Percentiles rank a stretch among this genome's conserved stretches.
Evolutionary conservation across 768 basidiomycete species (phyloP).

Genomic region (Pisolithus tinctorius): DNA sequence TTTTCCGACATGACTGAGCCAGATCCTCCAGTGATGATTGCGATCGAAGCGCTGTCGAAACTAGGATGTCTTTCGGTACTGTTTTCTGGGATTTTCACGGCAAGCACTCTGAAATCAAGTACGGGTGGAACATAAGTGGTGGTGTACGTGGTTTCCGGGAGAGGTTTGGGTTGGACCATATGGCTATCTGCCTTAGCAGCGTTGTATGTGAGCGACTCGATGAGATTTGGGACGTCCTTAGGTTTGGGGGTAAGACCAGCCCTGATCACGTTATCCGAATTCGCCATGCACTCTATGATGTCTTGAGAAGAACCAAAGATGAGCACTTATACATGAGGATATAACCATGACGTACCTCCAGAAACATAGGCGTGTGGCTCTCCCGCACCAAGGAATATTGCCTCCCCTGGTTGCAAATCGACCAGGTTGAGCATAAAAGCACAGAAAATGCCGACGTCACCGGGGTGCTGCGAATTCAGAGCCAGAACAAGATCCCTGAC

Average conservation of each 20-base stretch:
- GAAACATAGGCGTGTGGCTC: conserved; percentile 96
- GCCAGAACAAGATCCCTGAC: conserved; percentile 57
- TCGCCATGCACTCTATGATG: conserved; percentile 99
- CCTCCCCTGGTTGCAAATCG: conserved; percentile 71
- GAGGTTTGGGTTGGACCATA: conserved; percentile 53
- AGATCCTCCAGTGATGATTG: conserved; percentile 65
- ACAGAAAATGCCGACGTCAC: conserved; percentile 92
- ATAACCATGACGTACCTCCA: conserved; percentile 55
- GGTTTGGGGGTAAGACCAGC: conserved; percentile 97
- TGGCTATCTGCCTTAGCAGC: conserved; percentile 65
- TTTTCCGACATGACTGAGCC: conserved; percentile 51
- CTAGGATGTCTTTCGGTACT: conserved; percentile 48
- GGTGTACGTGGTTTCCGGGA: conserved; percentile 31
- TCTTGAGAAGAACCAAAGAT: conserved; percentile 41
- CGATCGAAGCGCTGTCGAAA: conserved; percentile 80
- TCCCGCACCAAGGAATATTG: conserved; percentile 91
- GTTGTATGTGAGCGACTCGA: conserved; percentile 80
- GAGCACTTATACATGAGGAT: neutral
- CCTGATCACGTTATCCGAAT: conserved; percentile 97
- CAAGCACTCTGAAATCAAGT: conserved; percentile 86
- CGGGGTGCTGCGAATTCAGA: conserved; percentile 73
- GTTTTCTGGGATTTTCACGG: conserved; percentile 41
- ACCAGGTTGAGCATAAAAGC: conserved; percentile 86
- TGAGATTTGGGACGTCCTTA: conserved; percentile 87
- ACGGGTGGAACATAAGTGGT: conserved; percentile 86